A percentile compares a stretch with the other conserved stretches of the same genome.
These are phyloP conservation scores for Elsinoe fawcettii DNA, from an alignment of 2,329 filamentous ascomycete species.

Conservation along the genomic window DNA sequence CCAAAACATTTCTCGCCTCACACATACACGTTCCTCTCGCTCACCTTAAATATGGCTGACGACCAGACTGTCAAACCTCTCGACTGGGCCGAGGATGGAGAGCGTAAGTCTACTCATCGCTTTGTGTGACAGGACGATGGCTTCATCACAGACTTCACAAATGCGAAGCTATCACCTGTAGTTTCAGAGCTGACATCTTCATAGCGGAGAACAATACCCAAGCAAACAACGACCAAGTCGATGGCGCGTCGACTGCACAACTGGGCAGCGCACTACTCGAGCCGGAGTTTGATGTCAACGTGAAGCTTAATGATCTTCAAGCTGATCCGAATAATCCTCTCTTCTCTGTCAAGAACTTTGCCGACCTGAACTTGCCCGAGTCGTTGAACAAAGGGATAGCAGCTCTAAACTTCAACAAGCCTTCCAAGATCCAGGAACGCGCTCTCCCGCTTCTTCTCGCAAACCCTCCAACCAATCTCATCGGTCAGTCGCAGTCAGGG, in stretches of 20 bases:
- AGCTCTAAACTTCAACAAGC: slow-evolving; percentile 81
- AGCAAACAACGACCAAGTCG: slow-evolving; percentile 21
- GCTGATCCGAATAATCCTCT: slow-evolving; percentile 79
- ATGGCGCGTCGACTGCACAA: slow-evolving; percentile 39
- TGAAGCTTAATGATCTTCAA: slow-evolving; percentile 85
- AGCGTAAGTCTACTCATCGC: slow-evolving; percentile 13
- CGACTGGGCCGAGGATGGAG: slow-evolving; percentile 30
- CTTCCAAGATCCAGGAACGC: slow-evolving; percentile 95
- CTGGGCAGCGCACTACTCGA: slow-evolving; percentile 48
- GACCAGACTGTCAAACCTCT: slow-evolving; percentile 20
- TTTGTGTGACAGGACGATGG: neutral
- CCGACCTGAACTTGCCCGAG: slow-evolving; percentile 69
- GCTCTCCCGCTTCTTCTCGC: slow-evolving; percentile 82
- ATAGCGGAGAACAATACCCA: slow-evolving; percentile 10
- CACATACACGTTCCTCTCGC: slow-evolving; percentile 2
- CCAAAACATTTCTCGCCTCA: neutral
- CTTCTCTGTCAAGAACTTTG: slow-evolving; percentile 74
- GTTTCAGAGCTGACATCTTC: neutral
- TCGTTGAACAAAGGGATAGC: slow-evolving; percentile 70
- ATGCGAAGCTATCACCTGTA: neutral
- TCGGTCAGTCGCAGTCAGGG: slow-evolving; percentile 97
- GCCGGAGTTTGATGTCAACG: slow-evolving; percentile 78
- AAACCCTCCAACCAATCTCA: slow-evolving; percentile 85
- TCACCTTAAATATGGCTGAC: neutral
- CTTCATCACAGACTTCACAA: neutral